Evolutionary conservation across 176 grass and related monocot genomes (phyloP).

Genomic region (Avena atlantica): DNA sequence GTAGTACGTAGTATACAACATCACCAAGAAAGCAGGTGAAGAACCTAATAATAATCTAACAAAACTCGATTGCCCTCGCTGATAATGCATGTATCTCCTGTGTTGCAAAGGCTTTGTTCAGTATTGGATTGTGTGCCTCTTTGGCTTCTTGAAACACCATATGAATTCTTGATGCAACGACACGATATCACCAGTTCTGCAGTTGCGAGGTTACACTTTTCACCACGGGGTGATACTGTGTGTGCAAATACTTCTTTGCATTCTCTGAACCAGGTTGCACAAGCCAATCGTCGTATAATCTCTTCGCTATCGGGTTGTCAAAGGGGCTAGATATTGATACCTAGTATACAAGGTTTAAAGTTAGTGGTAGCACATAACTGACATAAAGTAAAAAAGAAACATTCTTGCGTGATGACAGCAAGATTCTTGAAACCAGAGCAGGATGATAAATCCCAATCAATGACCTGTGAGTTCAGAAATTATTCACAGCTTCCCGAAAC

Average conservation of each 20-base stretch:
- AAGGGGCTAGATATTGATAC: slow-evolving; percentile 66
- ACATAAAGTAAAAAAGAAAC: background rate
- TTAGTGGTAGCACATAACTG: slow-evolving; percentile 25
- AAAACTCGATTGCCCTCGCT: slow-evolving; percentile 54
- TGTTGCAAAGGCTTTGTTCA: slow-evolving; percentile 27
- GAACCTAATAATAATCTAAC: slow-evolving; percentile 56
- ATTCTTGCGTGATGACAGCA: background rate
- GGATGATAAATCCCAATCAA: slow-evolving; percentile 25
- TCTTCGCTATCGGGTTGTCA: slow-evolving; percentile 69
- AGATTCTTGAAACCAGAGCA: background rate
- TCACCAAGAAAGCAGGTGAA: slow-evolving; percentile 39
- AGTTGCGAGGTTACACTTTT: slow-evolving; percentile 85
- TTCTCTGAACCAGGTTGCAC: slow-evolving; percentile 85
- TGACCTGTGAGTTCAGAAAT: background rate
- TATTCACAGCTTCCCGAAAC: background rate
- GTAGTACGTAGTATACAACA: slow-evolving; percentile 43
- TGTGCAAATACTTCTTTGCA: slow-evolving; percentile 86
- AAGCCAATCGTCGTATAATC: slow-evolving; percentile 88
- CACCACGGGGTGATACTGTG: slow-evolving; percentile 79
- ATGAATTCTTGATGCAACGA: slow-evolving; percentile 1
- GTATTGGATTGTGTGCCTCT: background rate
- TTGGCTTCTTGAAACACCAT: slow-evolving; percentile 35
- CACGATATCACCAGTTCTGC: slow-evolving; percentile 75
- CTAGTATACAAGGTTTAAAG: slow-evolving; percentile 45
- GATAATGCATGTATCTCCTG: background rate